Base-by-base conservation (phyloP, 257 asterid species). In the Solanum neorickii region DNA sequence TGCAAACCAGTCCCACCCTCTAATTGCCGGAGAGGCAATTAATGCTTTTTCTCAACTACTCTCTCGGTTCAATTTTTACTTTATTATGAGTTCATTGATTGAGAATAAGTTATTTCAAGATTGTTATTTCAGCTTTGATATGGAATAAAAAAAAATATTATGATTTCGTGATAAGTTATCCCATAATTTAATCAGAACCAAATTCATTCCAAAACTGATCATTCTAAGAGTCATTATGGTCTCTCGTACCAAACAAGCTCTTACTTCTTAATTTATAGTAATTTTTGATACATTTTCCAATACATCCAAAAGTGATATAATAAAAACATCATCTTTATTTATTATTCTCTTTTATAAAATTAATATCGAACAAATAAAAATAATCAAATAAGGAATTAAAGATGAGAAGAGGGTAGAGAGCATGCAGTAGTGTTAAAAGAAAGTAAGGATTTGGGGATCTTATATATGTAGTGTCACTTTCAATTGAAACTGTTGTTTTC, bases 401-500 rank as follows among this genome's bases (percentile, higher is more conserved):
- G 68, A 62, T 62, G 31, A 62, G 31, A 62, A 62, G 70, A 37
- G 39, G 6, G 1, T 37, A 37, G 39, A 65, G 70, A 65, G 74
- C 74, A 66, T 66, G 74, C 77, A 70, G 42, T 70, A 5, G 80
- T 42, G 9, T 42, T n/a, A 4, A 42, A 42, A 78, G 41, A 44
- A 44, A 46, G 41, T 78, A 46, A 27, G 66, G 16, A 78, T 27
- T 15, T 78, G 5, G 18, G 84, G 68, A 9, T 37, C 21, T 49
- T 15, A 16, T 18, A 18, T 18, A 56, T 76, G 93, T 90, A 25
- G 76, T 31, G 96, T 92, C 95, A 83, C 89, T 91, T 87, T 93
- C 95, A 21, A 39, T 73, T 88, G 91, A 88, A 87, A 87, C 91
- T 85, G 88, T 91, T 88, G 86, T 75, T 88, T 92, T 2, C 86